A percentile compares a stretch with the other conserved stretches of the same genome.
Evolutionary conservation across 2,329 filamentous ascomycete genomes (phyloP).

Genomic region (Colletotrichum sp.): DNA sequence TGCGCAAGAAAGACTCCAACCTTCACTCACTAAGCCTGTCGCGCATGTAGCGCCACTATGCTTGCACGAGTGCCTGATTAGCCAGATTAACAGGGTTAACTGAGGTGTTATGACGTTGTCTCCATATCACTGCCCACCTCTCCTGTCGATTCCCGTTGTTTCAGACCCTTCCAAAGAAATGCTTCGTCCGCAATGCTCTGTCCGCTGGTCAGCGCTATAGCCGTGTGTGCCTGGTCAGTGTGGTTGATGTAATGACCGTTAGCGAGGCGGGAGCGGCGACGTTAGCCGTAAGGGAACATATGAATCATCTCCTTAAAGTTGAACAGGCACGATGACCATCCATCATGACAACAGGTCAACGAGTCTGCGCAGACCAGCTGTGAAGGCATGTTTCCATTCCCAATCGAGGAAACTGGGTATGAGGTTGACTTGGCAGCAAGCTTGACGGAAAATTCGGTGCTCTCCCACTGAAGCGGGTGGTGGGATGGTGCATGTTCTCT

Average conservation of each 20-base stretch:
- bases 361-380: too few species aligned
- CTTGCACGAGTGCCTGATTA: background rate
- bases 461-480: too few species aligned
- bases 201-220: background rate
- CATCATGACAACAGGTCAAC: too few species aligned
- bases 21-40: background rate
- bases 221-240: background rate
- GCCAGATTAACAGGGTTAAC: background rate
- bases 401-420: too few species aligned
- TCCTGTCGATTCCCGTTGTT: background rate
- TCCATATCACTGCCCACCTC: background rate
- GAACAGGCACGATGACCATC: background rate
- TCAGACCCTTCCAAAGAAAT: background rate
- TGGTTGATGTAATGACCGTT: background rate
- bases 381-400: too few species aligned
- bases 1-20: background rate
- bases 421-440: too few species aligned
- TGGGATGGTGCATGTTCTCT: background rate
- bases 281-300: background rate
- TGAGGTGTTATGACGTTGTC: background rate
- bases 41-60: background rate
- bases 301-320: background rate
- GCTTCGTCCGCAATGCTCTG: background rate
- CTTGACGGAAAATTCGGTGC: too few species aligned
- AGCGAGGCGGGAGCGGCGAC: background rate